Percentiles rank a stretch among this genome's conserved stretches.
Conservation (phyloP, 116 monocot genomes). For the Zostera marina region DNA sequence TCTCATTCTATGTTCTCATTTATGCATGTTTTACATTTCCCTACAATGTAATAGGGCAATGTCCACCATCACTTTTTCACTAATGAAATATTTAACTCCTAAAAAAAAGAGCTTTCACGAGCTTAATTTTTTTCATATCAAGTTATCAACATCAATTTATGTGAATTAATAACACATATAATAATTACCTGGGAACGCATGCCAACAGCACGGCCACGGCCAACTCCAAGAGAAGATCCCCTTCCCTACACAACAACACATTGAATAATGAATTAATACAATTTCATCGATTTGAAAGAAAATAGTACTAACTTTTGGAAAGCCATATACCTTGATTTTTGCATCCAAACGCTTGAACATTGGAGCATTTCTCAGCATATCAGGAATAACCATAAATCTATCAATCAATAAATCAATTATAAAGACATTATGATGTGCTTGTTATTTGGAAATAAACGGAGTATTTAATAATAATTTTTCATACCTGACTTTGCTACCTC, state of each 20-base stretch:
- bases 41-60: no score
- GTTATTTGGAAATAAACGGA: neutral
- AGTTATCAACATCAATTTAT: no score
- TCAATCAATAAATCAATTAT: neutral
- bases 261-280: neutral
- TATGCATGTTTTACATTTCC: no score
- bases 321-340: slow-evolving; percentile 52
- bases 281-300: neutral
- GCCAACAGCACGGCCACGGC: slow-evolving; percentile 71
- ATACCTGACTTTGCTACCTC: slow-evolving; percentile 98
- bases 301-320: neutral
- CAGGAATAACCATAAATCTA: slow-evolving; percentile 98
- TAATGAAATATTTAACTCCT: no score
- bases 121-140: no score
- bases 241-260: slow-evolving; percentile 33
- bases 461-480: neutral
- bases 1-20: no score
- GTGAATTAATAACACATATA: neutral
- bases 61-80: no score
- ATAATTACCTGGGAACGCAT: slow-evolving; percentile 62
- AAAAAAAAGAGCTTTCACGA: no score
- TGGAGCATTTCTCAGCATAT: slow-evolving; percentile 98
- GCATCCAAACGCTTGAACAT: slow-evolving; percentile 98
- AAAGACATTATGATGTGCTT: neutral
- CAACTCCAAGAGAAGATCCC: slow-evolving; percentile 67